A percentile compares a stretch with the other conserved stretches of the same genome.
Evolutionary conservation across 1,284 basidiomycete species (phyloP).

Genomic region (Ustilago hordei): DNA sequence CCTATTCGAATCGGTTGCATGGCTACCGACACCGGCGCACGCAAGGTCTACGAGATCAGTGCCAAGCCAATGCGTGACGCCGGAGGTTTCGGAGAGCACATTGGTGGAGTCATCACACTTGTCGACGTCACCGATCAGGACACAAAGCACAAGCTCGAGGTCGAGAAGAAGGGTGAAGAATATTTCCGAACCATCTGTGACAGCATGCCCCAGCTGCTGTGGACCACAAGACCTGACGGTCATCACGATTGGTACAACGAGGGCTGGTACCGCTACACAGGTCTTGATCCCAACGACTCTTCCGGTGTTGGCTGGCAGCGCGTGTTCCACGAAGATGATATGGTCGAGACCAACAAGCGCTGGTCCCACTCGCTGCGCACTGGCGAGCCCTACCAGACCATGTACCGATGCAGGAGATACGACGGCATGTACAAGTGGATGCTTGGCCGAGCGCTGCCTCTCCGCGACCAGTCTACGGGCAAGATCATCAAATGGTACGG

Average conservation of each 20-base stretch:
- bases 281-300: constrained; percentile 55
- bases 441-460: constrained; percentile 65
- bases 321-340: constrained; percentile 69
- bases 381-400: constrained; percentile 68
- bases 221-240: constrained; percentile 67
- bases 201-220: constrained; percentile 68
- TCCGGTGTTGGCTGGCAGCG: constrained; percentile 68
- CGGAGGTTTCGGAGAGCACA: constrained; percentile 60
- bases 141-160: constrained; percentile 27
- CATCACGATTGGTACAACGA: constrained; percentile 64
- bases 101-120: constrained; percentile 60
- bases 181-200: constrained; percentile 64
- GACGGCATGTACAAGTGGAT: constrained; percentile 67
- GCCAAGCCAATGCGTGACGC: constrained; percentile 60
- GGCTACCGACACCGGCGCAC: constrained; percentile 44
- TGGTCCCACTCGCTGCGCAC: constrained; percentile 69
- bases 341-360: constrained; percentile 58
- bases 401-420: constrained; percentile 65
- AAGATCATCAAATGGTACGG: constrained; percentile 69
- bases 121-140: constrained; percentile 56
- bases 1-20: constrained; percentile 53
- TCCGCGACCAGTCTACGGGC: constrained; percentile 57
- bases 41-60: constrained; percentile 48
- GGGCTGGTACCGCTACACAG: constrained; percentile 69
- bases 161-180: constrained; percentile 56